Conservation (phyloP, 352 stramenopile species). For the Pythium brachiatum region DNA sequence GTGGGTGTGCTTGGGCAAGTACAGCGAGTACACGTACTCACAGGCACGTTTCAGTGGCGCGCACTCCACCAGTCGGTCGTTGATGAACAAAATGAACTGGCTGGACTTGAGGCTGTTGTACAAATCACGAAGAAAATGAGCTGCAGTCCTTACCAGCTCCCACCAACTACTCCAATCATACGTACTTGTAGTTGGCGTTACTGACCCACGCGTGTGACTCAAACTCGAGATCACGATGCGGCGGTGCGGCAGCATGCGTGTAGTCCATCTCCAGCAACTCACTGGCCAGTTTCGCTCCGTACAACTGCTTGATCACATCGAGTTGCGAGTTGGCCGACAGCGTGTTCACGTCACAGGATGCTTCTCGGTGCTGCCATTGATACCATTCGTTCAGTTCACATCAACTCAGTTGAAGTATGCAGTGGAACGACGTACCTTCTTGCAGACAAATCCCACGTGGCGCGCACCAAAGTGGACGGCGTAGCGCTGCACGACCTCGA, state of each 20-base stretch:
- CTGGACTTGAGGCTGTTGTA: conserved; percentile 65
- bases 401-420: no score
- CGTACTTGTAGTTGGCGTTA: conserved; percentile 90
- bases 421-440: conserved; percentile 60
- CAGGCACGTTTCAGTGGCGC: conserved; percentile 89
- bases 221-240: conserved; percentile 35
- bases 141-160: not conserved
- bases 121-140: not conserved
- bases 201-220: conserved; percentile 61
- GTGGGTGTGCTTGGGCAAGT: conserved; percentile 92
- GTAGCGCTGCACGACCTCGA: conserved; percentile 97
- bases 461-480: conserved; percentile 90
- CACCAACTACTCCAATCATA: not conserved
- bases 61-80: conserved; percentile 95
- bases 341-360: conserved; percentile 80
- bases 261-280: conserved; percentile 60
- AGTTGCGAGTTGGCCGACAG: conserved; percentile 57
- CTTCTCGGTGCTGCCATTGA: conserved; percentile 55
- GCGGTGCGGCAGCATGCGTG: conserved; percentile 19
- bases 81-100: conserved; percentile 97
- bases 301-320: conserved; percentile 74
- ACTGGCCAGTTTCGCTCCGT: conserved; percentile 60
- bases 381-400: not conserved
- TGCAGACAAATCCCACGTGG: conserved; percentile 94
- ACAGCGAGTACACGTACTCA: conserved; percentile 94